Percentiles rank a stretch among this genome's conserved stretches.
phyloP scores from a whole-genome alignment of 2,329 filamentous ascomycete species.

The Malbranchea zuffiana region DNA sequence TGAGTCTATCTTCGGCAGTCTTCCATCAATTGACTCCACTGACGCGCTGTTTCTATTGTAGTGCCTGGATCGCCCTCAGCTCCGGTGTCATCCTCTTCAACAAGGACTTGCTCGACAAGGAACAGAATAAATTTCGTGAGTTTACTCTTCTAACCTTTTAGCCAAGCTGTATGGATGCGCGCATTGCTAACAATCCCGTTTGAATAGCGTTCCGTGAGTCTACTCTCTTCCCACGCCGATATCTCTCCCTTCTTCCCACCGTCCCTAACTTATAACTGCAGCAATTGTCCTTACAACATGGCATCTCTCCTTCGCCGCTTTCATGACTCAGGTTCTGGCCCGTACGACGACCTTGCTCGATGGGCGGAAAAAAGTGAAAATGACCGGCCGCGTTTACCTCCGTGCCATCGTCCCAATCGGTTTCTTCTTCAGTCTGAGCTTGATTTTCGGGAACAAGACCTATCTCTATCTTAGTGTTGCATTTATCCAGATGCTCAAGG shows the following conservation, averaged over 20 bases:
- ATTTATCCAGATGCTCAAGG: slow-evolving; percentile 99
- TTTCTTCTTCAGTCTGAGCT: slow-evolving; percentile 85
- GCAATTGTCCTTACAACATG: slow-evolving; percentile 74
- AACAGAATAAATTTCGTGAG: slow-evolving; percentile 60
- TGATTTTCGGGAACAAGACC: slow-evolving; percentile 93
- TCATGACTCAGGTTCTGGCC: slow-evolving; percentile 89
- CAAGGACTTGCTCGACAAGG: slow-evolving; percentile 89
- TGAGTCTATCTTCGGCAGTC: slow-evolving; percentile 25
- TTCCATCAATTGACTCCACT: background rate
- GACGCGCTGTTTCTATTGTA: slow-evolving; percentile 30
- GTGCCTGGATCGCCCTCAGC: slow-evolving; percentile 83
- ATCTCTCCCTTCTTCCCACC: slow-evolving; percentile 12
- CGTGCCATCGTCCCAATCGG: slow-evolving; percentile 91
- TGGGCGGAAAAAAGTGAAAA: slow-evolving; percentile 89
- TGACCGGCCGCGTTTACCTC: slow-evolving; percentile 88
- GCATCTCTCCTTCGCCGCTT: slow-evolving; percentile 83
- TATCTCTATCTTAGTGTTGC: slow-evolving; percentile 92
- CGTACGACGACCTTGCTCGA: slow-evolving; percentile 83
- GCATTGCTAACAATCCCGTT: slow-evolving; percentile 7
- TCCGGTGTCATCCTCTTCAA: slow-evolving; percentile 97
- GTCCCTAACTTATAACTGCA: slow-evolving; percentile 18
- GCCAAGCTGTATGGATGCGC: background rate
- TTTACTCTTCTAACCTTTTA: slow-evolving; percentile 6
- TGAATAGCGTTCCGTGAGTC: slow-evolving; percentile 38
- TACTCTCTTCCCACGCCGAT: slow-evolving; percentile 1